Evolutionary conservation across 1,284 basidiomycete species (phyloP).

Genomic region (Tremellales sp.): DNA sequence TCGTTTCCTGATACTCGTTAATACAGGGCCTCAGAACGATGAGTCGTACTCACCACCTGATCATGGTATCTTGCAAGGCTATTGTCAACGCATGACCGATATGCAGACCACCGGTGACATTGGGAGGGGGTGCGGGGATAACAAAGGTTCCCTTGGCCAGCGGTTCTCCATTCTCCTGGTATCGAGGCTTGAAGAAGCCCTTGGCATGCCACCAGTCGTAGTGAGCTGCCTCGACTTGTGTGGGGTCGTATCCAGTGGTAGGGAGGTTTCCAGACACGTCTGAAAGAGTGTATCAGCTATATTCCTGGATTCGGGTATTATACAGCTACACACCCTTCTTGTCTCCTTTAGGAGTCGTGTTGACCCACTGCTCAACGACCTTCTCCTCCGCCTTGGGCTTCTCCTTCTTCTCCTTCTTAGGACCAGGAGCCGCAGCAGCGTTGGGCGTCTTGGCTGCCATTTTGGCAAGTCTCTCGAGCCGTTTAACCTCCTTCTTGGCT

Average conservation of each 20-base stretch:
- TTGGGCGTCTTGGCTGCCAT: conserved; percentile 56
- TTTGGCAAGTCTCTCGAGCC: conserved; percentile 58
- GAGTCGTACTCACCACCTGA: conserved; percentile 66
- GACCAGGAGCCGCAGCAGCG: conserved; percentile 50
- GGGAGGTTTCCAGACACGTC: conserved; percentile 71
- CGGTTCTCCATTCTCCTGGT: conserved; percentile 57
- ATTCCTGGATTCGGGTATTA: background rate
- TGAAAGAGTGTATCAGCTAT: conserved; percentile 42
- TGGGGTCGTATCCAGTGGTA: conserved; percentile 92
- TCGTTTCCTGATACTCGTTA: conserved; percentile 63
- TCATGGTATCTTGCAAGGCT: conserved; percentile 83
- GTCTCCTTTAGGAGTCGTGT: conserved; percentile 78
- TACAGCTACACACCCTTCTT: conserved; percentile 68
- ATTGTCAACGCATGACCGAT: conserved; percentile 94
- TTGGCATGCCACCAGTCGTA: conserved; percentile 96
- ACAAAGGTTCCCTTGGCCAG: conserved; percentile 69
- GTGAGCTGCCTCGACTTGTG: conserved; percentile 93
- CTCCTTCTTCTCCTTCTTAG: conserved; percentile 73
- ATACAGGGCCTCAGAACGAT: background rate
- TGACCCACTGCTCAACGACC: conserved; percentile 66
- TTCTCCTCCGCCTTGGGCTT: conserved; percentile 59
- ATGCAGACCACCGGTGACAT: conserved; percentile 94
- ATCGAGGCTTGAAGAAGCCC: conserved; percentile 83
- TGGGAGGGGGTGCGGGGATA: conserved; percentile 92
- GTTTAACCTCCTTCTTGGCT: conserved; percentile 69